phyloP scores from a whole-genome alignment of 2,329 filamentous ascomycete species.

The Colletotrichum trifolii region DNA sequence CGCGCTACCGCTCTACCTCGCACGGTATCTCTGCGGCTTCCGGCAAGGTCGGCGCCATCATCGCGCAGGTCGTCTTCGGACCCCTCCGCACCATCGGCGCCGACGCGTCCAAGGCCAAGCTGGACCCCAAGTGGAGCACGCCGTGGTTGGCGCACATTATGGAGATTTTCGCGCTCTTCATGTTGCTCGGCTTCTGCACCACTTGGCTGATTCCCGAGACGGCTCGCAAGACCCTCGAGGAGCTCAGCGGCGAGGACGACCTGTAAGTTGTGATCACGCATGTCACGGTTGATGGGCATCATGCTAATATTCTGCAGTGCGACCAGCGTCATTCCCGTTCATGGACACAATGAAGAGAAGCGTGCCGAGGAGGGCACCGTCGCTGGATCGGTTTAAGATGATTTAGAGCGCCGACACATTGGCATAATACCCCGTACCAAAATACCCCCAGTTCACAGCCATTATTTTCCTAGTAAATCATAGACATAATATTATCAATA shows the following conservation, averaged over 20 bases:
- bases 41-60: constrained; percentile 68
- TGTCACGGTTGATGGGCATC: too few species aligned
- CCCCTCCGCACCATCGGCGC: constrained; percentile 51
- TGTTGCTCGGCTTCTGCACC: constrained; percentile 55
- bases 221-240: constrained; percentile 58
- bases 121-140: constrained; percentile 33
- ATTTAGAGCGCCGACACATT: not conserved
- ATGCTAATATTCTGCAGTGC: constrained; percentile 16
- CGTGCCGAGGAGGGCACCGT: constrained; percentile 28
- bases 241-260: constrained; percentile 56
- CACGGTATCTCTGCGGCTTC: constrained; percentile 71
- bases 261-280: constrained; percentile 14
- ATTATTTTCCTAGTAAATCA: not conserved
- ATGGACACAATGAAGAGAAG: constrained; percentile 34
- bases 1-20: constrained; percentile 70
- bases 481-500: not conserved
- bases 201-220: constrained; percentile 58
- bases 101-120: constrained; percentile 56
- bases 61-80: constrained; percentile 61
- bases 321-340: constrained; percentile 20
- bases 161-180: constrained; percentile 55
- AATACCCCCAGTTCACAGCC: constrained; percentile 24
- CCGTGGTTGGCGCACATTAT: constrained; percentile 37
- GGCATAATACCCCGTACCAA: constrained; percentile 2
- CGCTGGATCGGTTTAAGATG: constrained; percentile 19